phyloP scores from a whole-genome alignment of 306 rosid genomes.

The Castanea sativa region DNA sequence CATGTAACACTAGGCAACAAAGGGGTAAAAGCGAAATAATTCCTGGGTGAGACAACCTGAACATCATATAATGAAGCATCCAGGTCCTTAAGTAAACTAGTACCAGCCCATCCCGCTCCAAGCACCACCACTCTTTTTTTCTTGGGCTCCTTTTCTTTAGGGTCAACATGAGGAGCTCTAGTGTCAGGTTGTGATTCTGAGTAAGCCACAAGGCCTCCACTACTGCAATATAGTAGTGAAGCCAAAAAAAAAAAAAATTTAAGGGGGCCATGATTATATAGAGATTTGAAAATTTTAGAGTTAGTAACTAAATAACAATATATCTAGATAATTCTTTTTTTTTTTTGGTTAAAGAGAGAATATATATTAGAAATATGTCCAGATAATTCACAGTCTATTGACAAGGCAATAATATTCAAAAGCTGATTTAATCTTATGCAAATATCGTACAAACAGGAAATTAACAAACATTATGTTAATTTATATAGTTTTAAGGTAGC shows the following conservation, averaged over 20 bases:
- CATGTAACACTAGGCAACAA: constrained; percentile 91
- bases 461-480: no score
- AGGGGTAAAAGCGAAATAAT: constrained; percentile 95
- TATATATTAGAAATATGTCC: no score
- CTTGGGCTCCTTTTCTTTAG: constrained; percentile 21
- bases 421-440: no score
- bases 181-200: constrained; percentile 60
- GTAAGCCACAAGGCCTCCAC: constrained; percentile 83
- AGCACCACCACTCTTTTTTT: constrained; percentile 88
- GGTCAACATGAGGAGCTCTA: constrained; percentile 29
- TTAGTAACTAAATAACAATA: no score
- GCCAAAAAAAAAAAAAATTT: background rate
- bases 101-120: constrained; percentile 99
- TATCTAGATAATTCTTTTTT: no score
- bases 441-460: no score
- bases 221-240: constrained; percentile 45
- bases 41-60: constrained; percentile 87
- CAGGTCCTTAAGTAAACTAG: constrained; percentile 82
- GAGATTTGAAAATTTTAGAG: no score
- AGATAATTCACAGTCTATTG: no score
- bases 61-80: constrained; percentile 78
- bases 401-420: no score
- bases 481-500: no score
- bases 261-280: background rate
- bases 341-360: no score